phyloP scores from a whole-genome alignment of 2,329 filamentous ascomycete species.

The Cercospora beticola region DNA sequence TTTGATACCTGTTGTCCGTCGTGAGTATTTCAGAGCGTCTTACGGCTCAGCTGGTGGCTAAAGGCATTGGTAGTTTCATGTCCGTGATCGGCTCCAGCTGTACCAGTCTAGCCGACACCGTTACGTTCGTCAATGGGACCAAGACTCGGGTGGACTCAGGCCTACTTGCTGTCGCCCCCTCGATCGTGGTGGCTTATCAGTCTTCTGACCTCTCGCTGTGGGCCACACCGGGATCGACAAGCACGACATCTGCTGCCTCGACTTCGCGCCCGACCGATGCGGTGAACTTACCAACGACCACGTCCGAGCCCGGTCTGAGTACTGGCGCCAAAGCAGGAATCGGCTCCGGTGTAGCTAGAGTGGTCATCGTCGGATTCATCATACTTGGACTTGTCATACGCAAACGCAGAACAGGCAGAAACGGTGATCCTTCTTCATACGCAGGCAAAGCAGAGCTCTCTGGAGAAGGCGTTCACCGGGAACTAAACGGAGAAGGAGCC shows the following conservation, averaged over 20 bases:
- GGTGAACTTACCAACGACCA: background rate
- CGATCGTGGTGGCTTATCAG: background rate
- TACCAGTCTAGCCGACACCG: background rate
- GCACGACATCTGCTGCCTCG: background rate
- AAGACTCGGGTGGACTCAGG: background rate
- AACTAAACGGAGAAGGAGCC: background rate
- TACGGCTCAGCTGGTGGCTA: too few relatives aligned
- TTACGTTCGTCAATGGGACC: background rate
- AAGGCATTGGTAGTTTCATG: too few relatives aligned
- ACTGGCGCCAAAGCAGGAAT: background rate
- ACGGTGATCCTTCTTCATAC: background rate
- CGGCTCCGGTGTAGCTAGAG: background rate
- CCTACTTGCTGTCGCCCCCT: background rate
- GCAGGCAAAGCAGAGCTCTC: background rate
- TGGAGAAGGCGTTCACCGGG: background rate
- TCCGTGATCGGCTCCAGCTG: background rate
- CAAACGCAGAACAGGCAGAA: background rate
- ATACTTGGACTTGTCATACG: background rate
- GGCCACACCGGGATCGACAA: background rate
- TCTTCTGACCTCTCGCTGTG: background rate
- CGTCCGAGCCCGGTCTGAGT: background rate
- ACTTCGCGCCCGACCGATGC: background rate
- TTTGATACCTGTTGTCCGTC: background rate
- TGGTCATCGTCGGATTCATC: background rate
- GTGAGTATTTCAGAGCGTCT: background rate